These are phyloP conservation scores for Ganoderma sinense DNA, from an alignment of 1,284 basidiomycete genomes.

Conservation along the genomic window DNA sequence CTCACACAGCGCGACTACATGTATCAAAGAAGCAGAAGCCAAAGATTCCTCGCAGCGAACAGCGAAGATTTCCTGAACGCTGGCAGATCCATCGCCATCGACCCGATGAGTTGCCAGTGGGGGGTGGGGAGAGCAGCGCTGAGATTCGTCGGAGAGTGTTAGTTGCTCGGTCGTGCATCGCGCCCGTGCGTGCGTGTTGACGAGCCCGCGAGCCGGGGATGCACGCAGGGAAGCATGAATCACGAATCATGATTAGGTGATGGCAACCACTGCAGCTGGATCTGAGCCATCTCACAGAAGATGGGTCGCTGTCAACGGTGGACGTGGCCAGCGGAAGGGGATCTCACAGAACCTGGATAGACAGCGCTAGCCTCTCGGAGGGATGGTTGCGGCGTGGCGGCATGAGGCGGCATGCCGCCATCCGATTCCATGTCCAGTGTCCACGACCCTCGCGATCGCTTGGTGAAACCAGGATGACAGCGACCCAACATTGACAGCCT, in stretches of 20 bases:
- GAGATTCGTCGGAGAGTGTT: neutral
- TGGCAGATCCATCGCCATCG: conserved; percentile 8
- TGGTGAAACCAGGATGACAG: neutral
- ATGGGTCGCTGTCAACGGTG: conserved; percentile 2
- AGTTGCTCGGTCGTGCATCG: neutral
- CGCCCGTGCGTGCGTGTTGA: neutral
- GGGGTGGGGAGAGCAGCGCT: neutral
- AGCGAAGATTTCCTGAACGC: conserved; percentile 7
- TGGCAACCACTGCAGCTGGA: neutral
- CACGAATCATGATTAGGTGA: conserved; percentile 1
- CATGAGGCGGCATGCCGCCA: neutral
- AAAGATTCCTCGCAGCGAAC: conserved; percentile 1
- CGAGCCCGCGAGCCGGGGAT: neutral
- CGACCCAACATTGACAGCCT: neutral
- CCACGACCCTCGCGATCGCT: neutral
- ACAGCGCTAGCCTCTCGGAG: neutral
- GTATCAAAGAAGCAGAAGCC: conserved; percentile 8
- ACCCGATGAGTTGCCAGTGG: conserved; percentile 5
- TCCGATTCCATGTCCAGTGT: neutral
- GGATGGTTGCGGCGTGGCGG: neutral
- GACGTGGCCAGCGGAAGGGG: neutral
- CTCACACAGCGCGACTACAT: conserved; percentile 8
- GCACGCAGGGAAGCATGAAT: conserved; percentile 11
- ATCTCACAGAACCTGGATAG: conserved; percentile 13
- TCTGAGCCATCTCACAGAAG: conserved; percentile 19